A percentile compares a stretch with the other conserved stretches of the same genome.
Evolutionary conservation across 2,329 filamentous ascomycete genomes (phyloP).

Genomic region (Zasmidium angulare): DNA sequence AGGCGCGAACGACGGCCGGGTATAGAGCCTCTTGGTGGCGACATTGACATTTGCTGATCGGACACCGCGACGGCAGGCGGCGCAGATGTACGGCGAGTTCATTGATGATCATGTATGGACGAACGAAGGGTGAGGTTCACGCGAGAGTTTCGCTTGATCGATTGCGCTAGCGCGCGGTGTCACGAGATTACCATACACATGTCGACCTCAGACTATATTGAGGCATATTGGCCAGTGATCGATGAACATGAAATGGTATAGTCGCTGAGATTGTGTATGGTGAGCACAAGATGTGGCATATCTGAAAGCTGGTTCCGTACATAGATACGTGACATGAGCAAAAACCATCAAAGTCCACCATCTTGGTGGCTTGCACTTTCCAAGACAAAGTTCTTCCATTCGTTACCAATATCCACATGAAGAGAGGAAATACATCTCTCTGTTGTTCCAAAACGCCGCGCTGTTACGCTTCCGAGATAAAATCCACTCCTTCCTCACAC

Average conservation of each 20-base stretch:
- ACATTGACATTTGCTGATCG: not conserved
- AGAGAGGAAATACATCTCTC: no score
- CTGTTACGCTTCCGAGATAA: no score
- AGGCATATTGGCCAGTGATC: not conserved
- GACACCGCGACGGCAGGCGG: slow-evolving; percentile 12
- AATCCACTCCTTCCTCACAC: not conserved
- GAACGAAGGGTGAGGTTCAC: not conserved
- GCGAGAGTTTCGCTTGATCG: not conserved
- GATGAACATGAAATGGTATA: no score
- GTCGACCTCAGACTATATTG: not conserved
- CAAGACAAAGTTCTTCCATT: no score
- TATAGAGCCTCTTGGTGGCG: slow-evolving; percentile 31
- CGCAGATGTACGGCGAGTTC: slow-evolving; percentile 17
- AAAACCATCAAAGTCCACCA: no score
- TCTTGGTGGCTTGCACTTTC: no score
- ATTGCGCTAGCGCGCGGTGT: not conserved
- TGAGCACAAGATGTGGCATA: no score
- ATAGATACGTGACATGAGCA: no score
- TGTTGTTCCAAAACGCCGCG: no score
- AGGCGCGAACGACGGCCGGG: slow-evolving; percentile 69
- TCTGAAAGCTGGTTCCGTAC: no score
- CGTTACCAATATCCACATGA: no score
- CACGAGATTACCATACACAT: not conserved
- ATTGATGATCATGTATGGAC: slow-evolving; percentile 4
- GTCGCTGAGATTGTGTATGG: no score